phyloP scores from a whole-genome alignment of 805 yeast species.

The Saccharomycopsis malanga region DNA sequence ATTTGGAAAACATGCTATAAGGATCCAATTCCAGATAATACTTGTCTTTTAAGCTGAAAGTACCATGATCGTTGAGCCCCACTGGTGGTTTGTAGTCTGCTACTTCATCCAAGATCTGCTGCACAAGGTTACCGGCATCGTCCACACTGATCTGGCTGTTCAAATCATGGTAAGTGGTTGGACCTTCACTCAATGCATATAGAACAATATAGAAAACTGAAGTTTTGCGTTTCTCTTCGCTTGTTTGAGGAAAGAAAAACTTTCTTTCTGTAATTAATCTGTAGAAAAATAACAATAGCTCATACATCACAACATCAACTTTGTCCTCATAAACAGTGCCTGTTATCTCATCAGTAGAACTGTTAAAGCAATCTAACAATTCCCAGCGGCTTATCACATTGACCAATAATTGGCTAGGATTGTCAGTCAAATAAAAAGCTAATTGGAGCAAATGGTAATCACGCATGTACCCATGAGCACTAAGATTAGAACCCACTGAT shows the following conservation, averaged over 20 bases:
- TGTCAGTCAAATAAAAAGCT: slow-evolving; percentile 39
- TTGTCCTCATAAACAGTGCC: slow-evolving; percentile 38
- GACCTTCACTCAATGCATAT: slow-evolving; percentile 15
- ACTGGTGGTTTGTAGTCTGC: slow-evolving; percentile 58
- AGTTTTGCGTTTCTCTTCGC: slow-evolving; percentile 5
- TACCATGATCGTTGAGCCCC: slow-evolving; percentile 61
- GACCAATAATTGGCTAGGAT: slow-evolving; percentile 60
- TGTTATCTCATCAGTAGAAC: slow-evolving; percentile 8
- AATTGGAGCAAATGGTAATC: slow-evolving; percentile 70
- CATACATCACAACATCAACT: slow-evolving; percentile 30
- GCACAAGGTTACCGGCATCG: slow-evolving; percentile 23
- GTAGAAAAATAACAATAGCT: slow-evolving; percentile 30
- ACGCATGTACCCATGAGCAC: slow-evolving; percentile 76
- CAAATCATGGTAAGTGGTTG: slow-evolving; percentile 9
- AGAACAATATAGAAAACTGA: slow-evolving; percentile 7
- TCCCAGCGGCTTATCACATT: slow-evolving; percentile 37
- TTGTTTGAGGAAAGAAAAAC: slow-evolving; percentile 9
- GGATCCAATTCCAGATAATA: slow-evolving; percentile 50
- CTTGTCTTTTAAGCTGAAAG: slow-evolving; percentile 48
- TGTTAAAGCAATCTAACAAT: slow-evolving; percentile 1
- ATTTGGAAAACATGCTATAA: slow-evolving; percentile 33
- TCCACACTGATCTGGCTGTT: slow-evolving; percentile 33
- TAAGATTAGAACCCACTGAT: slow-evolving; percentile 36
- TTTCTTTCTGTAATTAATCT: slow-evolving; percentile 20
- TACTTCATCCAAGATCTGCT: slow-evolving; percentile 47